Conservation (phyloP, 225 moss, liverwort and hornwort genomes). For the Anthoceros angustus region DNA sequence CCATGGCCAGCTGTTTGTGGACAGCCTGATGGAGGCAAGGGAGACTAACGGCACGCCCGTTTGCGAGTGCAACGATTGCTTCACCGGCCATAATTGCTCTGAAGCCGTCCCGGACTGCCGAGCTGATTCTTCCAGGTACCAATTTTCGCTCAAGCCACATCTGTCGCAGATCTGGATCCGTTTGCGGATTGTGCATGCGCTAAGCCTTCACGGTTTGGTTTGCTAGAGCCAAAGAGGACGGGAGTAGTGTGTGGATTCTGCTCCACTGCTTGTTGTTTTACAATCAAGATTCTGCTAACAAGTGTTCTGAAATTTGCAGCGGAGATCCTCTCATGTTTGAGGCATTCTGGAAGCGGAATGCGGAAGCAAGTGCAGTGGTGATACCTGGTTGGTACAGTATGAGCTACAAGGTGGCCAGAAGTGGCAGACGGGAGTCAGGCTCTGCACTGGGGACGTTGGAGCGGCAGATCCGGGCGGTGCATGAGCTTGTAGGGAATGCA, state of each 20-base stretch:
- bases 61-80: slow-evolving; percentile 52
- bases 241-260: background rate
- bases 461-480: slow-evolving; percentile 27
- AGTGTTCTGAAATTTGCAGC: slow-evolving; percentile 12
- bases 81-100: slow-evolving; percentile 38
- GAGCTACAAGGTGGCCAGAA: slow-evolving; percentile 9
- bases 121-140: slow-evolving; percentile 22
- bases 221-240: background rate
- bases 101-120: slow-evolving; percentile 22
- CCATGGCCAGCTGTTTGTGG: slow-evolving; percentile 41
- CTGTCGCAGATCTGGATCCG: background rate
- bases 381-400: slow-evolving; percentile 57
- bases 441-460: slow-evolving; percentile 13
- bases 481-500: slow-evolving; percentile 38
- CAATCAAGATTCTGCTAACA: background rate
- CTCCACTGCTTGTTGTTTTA: background rate
- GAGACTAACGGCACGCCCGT: slow-evolving; percentile 14
- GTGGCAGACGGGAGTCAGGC: background rate
- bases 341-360: slow-evolving; percentile 42
- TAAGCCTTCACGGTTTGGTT: too few relatives aligned
- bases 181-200: background rate
- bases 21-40: slow-evolving; percentile 15
- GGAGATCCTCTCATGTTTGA: slow-evolving; percentile 46
- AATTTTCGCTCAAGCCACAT: background rate
- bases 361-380: slow-evolving; percentile 29